Evolutionary conservation across 225 moss, liverwort and hornwort genomes (phyloP), one percentile per base, ranked within the genome.

Genomic region (Straminergon stramineum): DNA sequence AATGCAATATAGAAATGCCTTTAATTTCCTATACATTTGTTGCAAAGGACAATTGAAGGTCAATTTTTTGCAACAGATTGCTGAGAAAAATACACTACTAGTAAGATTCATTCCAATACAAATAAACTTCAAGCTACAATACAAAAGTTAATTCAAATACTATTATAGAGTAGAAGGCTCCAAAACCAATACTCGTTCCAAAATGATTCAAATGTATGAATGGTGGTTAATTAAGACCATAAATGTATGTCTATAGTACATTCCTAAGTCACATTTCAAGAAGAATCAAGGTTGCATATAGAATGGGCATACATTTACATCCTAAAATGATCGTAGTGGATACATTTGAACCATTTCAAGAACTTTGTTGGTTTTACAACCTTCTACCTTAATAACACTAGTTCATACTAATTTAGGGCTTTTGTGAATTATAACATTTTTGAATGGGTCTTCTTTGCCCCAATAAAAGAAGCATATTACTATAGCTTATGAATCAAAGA

Each of bases 91-190:
- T 64, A 31, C 2, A 17, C 5, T 17, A 5, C 4, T 32, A 4
- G 16, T 65, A 65, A 62, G 32, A 2, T 64, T 20, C 20, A 37
- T 67, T 4, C 23, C 14, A 16, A 24, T 43, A 73, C 5, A 27
- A 0, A 73, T 27, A 14, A 43, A 73, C 5, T 16, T 27, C 5
- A 43, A 27, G 5, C 41, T 27, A 73, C 2, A 43, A 11, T 73
- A 27, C 26, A 24, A 39, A n/a, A 71, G 5, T 24, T 41, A 23
- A 1, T 41, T 71, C 2, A 71, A 15, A 3, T 41, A 41, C 0
- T 15, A 0, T 1, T 2, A 0, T 24, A 23, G n/a, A n/a, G 2
- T 70, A 70, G 39, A 70, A 2, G 1, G 6, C 14, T 39, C 4
- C 2, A 13, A 39, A 70, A 39, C 4, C 23, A 39, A 70, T 2